These are phyloP conservation scores for Claviceps sp. DNA, from an alignment of 2,329 filamentous ascomycete species.

Conservation along the genomic window DNA sequence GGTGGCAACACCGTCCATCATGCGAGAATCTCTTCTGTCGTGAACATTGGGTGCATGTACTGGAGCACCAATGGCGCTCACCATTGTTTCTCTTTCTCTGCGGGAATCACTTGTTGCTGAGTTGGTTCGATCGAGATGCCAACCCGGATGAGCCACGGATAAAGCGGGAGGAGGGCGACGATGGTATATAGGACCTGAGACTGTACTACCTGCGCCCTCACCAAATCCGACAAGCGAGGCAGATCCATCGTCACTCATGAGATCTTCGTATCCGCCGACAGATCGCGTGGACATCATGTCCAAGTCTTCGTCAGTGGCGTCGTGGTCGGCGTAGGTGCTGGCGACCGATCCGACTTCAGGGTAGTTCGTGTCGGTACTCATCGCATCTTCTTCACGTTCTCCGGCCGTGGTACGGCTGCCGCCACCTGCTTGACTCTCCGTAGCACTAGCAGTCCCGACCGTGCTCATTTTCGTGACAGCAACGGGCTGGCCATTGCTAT, in stretches of 20 bases:
- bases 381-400: slow-evolving; percentile 50
- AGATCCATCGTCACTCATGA: slow-evolving; percentile 73
- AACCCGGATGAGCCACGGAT: slow-evolving; percentile 23
- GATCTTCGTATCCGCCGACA: slow-evolving; percentile 45
- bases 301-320: slow-evolving; percentile 41
- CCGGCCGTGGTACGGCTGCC: slow-evolving; percentile 39
- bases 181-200: slow-evolving; percentile 63
- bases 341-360: slow-evolving; percentile 46
- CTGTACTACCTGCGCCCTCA: slow-evolving; percentile 76
- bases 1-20: slow-evolving; percentile 51
- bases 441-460: slow-evolving; percentile 81
- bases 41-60: slow-evolving; percentile 32
- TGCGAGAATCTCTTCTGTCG: slow-evolving; percentile 46
- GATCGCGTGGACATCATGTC: slow-evolving; percentile 32
- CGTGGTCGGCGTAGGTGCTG: slow-evolving; percentile 31
- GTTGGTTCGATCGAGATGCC: slow-evolving; percentile 35
- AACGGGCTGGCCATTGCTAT: slow-evolving; percentile 55
- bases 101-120: slow-evolving; percentile 37
- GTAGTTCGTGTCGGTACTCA: slow-evolving; percentile 53
- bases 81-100: slow-evolving; percentile 20
- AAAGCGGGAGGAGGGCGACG: slow-evolving; percentile 31
- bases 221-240: slow-evolving; percentile 84
- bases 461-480: slow-evolving; percentile 71
- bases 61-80: slow-evolving; percentile 26
- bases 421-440: slow-evolving; percentile 53